Percentiles rank a stretch among this genome's conserved stretches.
Evolutionary conservation across 2,329 filamentous ascomycete species (phyloP).

Genomic region (Alternaria brassicae): DNA sequence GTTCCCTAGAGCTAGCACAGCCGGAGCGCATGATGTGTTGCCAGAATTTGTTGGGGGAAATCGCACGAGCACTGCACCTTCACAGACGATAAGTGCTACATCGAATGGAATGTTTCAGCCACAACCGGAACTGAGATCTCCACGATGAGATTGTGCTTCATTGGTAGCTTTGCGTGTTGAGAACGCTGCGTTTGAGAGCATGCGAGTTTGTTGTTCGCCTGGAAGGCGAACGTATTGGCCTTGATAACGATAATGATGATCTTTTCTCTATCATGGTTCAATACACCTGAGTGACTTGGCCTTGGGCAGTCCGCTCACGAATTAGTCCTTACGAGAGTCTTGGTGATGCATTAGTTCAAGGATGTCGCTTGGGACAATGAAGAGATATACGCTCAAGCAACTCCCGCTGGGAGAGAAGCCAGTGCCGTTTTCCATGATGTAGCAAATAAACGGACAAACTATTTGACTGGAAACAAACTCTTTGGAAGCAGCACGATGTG

Average conservation of each 20-base stretch:
- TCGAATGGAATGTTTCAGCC: conserved; percentile 1
- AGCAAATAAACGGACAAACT: too few relatives aligned
- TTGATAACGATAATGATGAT: neutral
- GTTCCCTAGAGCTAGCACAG: neutral
- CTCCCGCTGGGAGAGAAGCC: too few relatives aligned
- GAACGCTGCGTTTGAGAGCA: neutral
- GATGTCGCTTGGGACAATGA: neutral
- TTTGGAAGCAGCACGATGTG: too few relatives aligned
- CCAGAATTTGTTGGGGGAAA: neutral
- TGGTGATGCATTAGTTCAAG: neutral
- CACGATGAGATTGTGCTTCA: neutral
- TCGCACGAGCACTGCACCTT: neutral
- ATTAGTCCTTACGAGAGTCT: neutral
- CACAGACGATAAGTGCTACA: neutral
- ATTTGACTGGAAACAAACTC: too few relatives aligned
- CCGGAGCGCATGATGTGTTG: neutral
- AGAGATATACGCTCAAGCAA: too few relatives aligned
- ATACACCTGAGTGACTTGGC: neutral
- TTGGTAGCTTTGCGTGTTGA: neutral
- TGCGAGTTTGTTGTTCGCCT: neutral
- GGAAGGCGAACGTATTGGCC: neutral
- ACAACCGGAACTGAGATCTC: neutral
- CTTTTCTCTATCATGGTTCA: neutral
- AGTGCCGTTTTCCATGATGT: too few relatives aligned
- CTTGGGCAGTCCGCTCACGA: neutral